phyloP scores from a whole-genome alignment of 2,329 filamentous ascomycete genomes.

The Catunica adiposa region DNA sequence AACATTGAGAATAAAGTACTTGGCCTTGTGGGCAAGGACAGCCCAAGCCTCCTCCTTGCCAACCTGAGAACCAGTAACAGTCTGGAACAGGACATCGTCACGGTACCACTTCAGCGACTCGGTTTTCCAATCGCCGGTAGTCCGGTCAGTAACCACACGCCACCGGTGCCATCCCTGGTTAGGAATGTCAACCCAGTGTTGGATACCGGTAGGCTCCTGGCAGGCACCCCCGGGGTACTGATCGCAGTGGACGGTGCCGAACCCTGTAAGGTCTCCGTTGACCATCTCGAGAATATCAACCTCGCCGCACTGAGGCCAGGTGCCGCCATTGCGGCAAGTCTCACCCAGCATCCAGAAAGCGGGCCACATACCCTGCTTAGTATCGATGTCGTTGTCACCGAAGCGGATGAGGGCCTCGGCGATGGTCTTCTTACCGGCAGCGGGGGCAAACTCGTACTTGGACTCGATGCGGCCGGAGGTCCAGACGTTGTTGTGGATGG shows the following conservation, averaged over 20 bases:
- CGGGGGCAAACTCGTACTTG: slow-evolving; percentile 30
- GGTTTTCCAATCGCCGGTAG: slow-evolving; percentile 26
- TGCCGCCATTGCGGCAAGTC: slow-evolving; percentile 28
- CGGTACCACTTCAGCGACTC: slow-evolving; percentile 37
- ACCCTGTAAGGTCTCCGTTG: slow-evolving; percentile 30
- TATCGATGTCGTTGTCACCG: slow-evolving; percentile 25
- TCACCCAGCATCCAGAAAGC: slow-evolving; percentile 43
- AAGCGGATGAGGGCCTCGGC: slow-evolving; percentile 32
- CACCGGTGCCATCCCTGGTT: slow-evolving; percentile 32
- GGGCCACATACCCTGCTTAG: slow-evolving; percentile 40
- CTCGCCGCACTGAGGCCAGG: slow-evolving; percentile 39
- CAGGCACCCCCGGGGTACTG: slow-evolving; percentile 29
- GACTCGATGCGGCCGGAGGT: slow-evolving; percentile 39
- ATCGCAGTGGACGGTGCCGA: slow-evolving; percentile 38
- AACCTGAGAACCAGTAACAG: slow-evolving; percentile 29
- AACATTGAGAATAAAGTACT: slow-evolving; percentile 38
- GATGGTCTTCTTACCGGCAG: slow-evolving; percentile 28
- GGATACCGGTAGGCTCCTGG: slow-evolving; percentile 32
- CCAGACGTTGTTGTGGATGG: slow-evolving; percentile 28
- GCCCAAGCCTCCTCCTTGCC: slow-evolving; percentile 32
- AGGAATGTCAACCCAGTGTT: slow-evolving; percentile 22
- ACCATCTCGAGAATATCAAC: slow-evolving; percentile 41
- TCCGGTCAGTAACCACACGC: slow-evolving; percentile 34
- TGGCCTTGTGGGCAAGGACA: slow-evolving; percentile 31
- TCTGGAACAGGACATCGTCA: slow-evolving; percentile 29